Conservation (phyloP, 345 rosid species). For the Euphorbia lathyris region DNA sequence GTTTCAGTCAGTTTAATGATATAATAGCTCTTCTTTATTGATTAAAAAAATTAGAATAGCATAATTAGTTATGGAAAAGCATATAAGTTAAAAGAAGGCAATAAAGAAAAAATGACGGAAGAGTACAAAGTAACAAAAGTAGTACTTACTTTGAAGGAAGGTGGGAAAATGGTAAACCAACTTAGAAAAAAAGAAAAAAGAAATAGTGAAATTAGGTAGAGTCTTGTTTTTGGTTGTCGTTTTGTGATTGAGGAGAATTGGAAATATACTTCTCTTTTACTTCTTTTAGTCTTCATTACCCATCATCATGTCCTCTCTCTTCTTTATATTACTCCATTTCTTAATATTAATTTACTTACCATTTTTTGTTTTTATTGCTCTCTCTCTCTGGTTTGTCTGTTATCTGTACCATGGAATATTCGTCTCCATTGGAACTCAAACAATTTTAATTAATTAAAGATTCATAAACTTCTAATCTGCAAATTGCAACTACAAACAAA, state of each 20-base stretch:
- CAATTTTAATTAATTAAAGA: too few species aligned
- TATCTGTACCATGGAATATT: neutral
- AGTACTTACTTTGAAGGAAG: neutral
- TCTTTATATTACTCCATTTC: too few species aligned
- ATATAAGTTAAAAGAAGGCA: too few species aligned
- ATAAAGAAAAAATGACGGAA: neutral
- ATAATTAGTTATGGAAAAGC: too few species aligned
- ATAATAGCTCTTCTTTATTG: too few species aligned
- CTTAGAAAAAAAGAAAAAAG: neutral
- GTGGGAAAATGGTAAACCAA: neutral
- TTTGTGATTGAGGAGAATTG: neutral
- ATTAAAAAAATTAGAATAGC: too few species aligned
- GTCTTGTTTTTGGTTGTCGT: neutral
- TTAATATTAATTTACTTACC: too few species aligned
- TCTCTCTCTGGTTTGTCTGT: neutral
- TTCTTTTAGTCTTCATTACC: neutral
- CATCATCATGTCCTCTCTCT: neutral
- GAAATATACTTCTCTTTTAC: neutral
- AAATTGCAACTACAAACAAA: too few species aligned
- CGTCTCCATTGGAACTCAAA: neutral
- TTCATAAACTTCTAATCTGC: too few species aligned
- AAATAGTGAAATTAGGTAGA: constrained; percentile 26
- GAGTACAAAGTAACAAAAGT: neutral
- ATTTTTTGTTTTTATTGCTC: neutral
- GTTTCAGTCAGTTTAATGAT: too few species aligned